These are phyloP conservation scores for Setaria italica DNA, from an alignment of 202 grass and related monocot species.

Conservation along the genomic window DNA sequence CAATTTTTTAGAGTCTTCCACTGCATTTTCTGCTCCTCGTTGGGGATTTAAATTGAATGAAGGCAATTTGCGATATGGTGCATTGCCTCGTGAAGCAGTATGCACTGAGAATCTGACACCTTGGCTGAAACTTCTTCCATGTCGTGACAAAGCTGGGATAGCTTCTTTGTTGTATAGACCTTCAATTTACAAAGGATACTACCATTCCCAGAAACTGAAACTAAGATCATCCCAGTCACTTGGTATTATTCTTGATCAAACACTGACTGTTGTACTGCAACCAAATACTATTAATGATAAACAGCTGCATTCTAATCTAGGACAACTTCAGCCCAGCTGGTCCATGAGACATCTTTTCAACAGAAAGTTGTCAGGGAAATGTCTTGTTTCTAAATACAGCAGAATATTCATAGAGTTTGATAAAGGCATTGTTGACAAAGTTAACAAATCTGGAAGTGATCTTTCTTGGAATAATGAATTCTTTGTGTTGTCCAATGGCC, in stretches of 20 bases:
- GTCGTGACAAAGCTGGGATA: slow-evolving; percentile 92
- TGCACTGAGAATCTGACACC: slow-evolving; percentile 98
- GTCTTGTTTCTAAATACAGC: slow-evolving; percentile 75
- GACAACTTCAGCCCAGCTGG: slow-evolving; percentile 79
- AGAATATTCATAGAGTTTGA: slow-evolving; percentile 89
- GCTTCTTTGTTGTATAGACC: slow-evolving; percentile 87
- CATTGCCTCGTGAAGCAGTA: slow-evolving; percentile 89
- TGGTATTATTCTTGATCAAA: slow-evolving; percentile 88
- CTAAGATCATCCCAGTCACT: slow-evolving; percentile 56
- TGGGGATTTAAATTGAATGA: slow-evolving; percentile 78
- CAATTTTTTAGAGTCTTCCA: slow-evolving; percentile 92
- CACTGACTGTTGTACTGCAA: slow-evolving; percentile 81
- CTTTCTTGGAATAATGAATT: slow-evolving; percentile 63
- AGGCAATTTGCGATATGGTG: slow-evolving; percentile 82
- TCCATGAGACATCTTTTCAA: slow-evolving; percentile 86
- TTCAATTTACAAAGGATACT: slow-evolving; percentile 96
- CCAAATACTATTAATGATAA: slow-evolving; percentile 49
- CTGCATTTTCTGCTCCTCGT: slow-evolving; percentile 71
- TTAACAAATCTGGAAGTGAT: slow-evolving; percentile 53
- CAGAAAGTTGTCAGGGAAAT: slow-evolving; percentile 72
- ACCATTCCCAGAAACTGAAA: slow-evolving; percentile 92
- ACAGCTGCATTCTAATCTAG: slow-evolving; percentile 44
- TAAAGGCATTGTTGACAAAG: slow-evolving; percentile 48
- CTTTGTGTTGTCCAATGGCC: slow-evolving; percentile 61
- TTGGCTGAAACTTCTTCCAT: slow-evolving; percentile 97